Conservation (phyloP, 2,329 filamentous ascomycete genomes). For the Trichophyton simii region DNA sequence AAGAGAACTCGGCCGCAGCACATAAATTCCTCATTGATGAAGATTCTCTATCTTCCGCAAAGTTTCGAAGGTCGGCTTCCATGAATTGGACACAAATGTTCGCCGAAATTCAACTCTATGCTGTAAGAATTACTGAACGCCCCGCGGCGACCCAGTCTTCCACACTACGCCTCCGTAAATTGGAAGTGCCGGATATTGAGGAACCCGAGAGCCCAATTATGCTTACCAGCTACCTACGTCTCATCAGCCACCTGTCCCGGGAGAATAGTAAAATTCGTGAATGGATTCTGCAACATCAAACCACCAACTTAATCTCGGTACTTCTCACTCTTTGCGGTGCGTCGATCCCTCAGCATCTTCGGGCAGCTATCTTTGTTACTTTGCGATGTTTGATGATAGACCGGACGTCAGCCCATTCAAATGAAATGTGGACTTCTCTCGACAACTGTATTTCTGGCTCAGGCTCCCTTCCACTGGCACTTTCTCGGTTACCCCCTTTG, state of each 20-base stretch:
- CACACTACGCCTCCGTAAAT: conserved; percentile 47
- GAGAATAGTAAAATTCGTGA: conserved; percentile 60
- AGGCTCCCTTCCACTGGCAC: conserved; percentile 24
- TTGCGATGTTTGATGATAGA: conserved; percentile 62
- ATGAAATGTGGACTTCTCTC: conserved; percentile 65
- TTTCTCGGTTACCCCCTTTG: conserved; percentile 36
- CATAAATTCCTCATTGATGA: conserved; percentile 82
- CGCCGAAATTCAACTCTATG: conserved; percentile 75
- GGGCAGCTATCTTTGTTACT: conserved; percentile 72
- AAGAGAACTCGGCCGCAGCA: conserved; percentile 68
- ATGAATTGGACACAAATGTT: conserved; percentile 91
- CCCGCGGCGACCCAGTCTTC: conserved; percentile 44
- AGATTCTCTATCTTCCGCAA: conserved; percentile 57
- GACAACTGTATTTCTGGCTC: conserved; percentile 65
- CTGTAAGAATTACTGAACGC: conserved; percentile 63
- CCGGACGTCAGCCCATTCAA: conserved; percentile 55
- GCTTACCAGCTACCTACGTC: conserved; percentile 82
- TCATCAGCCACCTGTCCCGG: conserved; percentile 68
- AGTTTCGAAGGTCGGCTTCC: conserved; percentile 69
- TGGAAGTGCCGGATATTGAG: conserved; percentile 56
- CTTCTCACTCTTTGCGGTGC: conserved; percentile 70
- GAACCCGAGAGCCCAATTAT: conserved; percentile 94
- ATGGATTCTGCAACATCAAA: conserved; percentile 58
- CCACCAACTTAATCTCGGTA: conserved; percentile 57
- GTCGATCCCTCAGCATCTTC: conserved; percentile 60